Evolutionary conservation across 441 rosid species (phyloP).

Genomic region (Metrosideros polymorpha): DNA sequence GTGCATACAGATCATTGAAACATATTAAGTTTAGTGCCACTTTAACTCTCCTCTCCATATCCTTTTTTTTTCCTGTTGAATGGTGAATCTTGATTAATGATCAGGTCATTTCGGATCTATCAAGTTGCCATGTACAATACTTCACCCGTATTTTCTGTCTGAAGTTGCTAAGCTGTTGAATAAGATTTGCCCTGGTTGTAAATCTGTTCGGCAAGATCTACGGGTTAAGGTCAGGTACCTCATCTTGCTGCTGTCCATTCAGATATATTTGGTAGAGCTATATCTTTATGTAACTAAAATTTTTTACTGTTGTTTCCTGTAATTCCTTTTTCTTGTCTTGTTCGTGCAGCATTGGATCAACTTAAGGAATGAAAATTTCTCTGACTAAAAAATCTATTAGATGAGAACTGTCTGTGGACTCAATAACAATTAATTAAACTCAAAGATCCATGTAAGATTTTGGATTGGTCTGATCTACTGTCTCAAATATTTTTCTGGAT

Average conservation of each 20-base stretch:
- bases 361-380: not conserved
- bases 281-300: not conserved
- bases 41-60: not conserved
- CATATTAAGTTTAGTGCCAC: not conserved
- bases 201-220: conserved; percentile 47
- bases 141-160: conserved; percentile 67
- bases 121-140: conserved; percentile 41
- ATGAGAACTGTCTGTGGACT: not conserved
- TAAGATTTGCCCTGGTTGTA: conserved; percentile 84
- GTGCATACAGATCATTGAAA: not conserved
- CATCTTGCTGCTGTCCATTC: not conserved
- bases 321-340: not conserved
- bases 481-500: not conserved
- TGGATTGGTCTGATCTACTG: not conserved
- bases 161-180: conserved; percentile 66
- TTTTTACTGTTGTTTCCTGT: not conserved
- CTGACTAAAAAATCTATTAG: not conserved
- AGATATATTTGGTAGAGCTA: not conserved
- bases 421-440: not conserved
- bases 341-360: not conserved
- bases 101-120: conserved; percentile 83
- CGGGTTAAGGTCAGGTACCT: conserved; percentile 56
- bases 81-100: not conserved
- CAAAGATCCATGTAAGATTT: not conserved
- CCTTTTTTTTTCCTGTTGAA: not conserved